Evolutionary conservation across 2,329 filamentous ascomycete species (phyloP).

Genomic region (Fusarium sp.): DNA sequence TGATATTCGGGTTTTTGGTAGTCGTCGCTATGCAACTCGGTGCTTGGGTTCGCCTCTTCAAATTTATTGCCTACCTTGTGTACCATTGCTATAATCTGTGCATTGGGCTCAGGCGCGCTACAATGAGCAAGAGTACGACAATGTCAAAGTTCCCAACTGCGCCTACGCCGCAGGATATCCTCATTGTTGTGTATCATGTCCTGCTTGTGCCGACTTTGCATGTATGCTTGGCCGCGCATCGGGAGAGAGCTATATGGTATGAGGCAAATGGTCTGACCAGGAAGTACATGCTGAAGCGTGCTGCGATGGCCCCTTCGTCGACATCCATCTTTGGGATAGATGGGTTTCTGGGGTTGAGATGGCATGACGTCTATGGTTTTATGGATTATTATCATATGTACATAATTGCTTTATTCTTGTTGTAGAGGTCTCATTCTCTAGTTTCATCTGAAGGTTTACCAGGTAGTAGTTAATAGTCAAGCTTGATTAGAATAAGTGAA

Average conservation of each 20-base stretch:
- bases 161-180: neutral
- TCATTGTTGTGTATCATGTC: conserved; percentile 13
- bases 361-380: neutral
- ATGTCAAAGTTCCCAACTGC: neutral
- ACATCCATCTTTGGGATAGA: conserved; percentile 21
- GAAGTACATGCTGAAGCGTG: conserved; percentile 47
- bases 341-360: conserved; percentile 3
- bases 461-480: too few species aligned
- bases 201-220: conserved; percentile 33
- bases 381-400: too few species aligned
- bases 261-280: conserved; percentile 52
- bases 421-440: too few species aligned
- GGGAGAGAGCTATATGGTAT: conserved; percentile 52
- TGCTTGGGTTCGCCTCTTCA: neutral
- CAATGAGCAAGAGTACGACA: neutral
- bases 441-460: too few species aligned
- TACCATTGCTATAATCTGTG: neutral
- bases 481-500: too few species aligned
- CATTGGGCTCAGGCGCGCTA: too few species aligned
- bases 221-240: conserved; percentile 32
- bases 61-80: neutral
- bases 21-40: neutral
- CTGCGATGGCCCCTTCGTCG: conserved; percentile 13
- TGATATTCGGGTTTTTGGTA: neutral
- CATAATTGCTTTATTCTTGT: too few species aligned